These are phyloP conservation scores for Garcia nutans DNA, from an alignment of 345 rosid species.

Conservation along the genomic window DNA sequence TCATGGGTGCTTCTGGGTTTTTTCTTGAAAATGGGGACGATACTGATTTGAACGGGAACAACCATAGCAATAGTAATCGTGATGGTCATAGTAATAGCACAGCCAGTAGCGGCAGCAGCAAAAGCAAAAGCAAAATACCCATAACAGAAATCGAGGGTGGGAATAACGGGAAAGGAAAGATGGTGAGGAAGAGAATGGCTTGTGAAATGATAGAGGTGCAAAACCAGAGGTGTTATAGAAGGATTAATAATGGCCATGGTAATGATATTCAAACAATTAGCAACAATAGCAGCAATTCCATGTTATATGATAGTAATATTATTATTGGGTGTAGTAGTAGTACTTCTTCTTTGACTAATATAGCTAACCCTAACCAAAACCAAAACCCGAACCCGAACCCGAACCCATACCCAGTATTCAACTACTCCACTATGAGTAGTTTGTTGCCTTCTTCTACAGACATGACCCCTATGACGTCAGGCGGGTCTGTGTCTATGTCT, in stretches of 20 bases:
- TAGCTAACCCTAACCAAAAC: neutral
- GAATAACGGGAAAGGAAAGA: slow-evolving; percentile 22
- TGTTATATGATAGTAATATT: neutral
- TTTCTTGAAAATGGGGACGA: slow-evolving; percentile 25
- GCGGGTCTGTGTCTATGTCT: slow-evolving; percentile 27
- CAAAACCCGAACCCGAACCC: slow-evolving; percentile 22
- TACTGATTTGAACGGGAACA: neutral
- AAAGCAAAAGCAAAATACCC: neutral
- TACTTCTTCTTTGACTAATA: slow-evolving; percentile 2
- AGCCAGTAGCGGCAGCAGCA: neutral
- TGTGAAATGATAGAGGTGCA: slow-evolving; percentile 60
- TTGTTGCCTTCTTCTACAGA: slow-evolving; percentile 35
- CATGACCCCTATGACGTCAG: slow-evolving; percentile 54
- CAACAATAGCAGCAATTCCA: neutral
- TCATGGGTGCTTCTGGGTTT: slow-evolving; percentile 58
- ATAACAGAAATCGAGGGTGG: neutral
- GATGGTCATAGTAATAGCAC: slow-evolving; percentile 14
- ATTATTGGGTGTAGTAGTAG: neutral
- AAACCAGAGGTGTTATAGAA: slow-evolving; percentile 31
- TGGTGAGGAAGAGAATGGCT: slow-evolving; percentile 84
- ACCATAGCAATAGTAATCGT: neutral
- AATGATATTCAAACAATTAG: too few species aligned
- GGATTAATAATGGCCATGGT: neutral
- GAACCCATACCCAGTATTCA: slow-evolving; percentile 31
- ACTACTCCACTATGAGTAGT: slow-evolving; percentile 57